Evolutionary conservation across 192 early-diverging fungal genomes (phyloP).

Genomic region (Coemansia asiatica): DNA sequence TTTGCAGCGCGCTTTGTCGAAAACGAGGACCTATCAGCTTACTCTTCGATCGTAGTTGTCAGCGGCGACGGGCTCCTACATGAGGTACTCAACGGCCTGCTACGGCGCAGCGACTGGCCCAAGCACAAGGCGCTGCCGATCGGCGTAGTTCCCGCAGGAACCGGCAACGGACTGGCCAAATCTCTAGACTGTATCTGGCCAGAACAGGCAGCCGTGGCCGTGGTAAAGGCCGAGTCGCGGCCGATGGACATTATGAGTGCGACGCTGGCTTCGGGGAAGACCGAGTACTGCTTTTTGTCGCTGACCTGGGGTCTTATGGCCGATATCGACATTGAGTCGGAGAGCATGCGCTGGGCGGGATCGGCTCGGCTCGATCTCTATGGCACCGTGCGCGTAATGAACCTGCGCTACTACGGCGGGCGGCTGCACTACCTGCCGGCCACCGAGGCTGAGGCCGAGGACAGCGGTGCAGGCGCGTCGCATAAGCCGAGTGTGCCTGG

Average conservation of each 20-base stretch:
- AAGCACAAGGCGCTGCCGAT: conserved; percentile 39
- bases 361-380: conserved; percentile 49
- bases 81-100: conserved; percentile 51
- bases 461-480: neutral
- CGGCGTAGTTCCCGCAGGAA: conserved; percentile 47
- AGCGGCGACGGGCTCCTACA: conserved; percentile 55
- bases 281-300: conserved; percentile 56
- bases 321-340: conserved; percentile 64
- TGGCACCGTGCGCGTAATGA: conserved; percentile 57
- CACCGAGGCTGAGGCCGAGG: conserved; percentile 3
- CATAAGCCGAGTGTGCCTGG: neutral
- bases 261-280: conserved; percentile 42
- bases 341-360: conserved; percentile 58
- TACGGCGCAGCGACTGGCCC: conserved; percentile 47
- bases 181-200: conserved; percentile 46
- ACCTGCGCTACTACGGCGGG: conserved; percentile 61
- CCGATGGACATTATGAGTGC: conserved; percentile 61
- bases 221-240: conserved; percentile 52
- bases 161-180: conserved; percentile 54
- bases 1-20: conserved; percentile 36
- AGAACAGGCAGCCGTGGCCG: conserved; percentile 55
- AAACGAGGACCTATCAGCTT: conserved; percentile 36
- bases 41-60: conserved; percentile 36
- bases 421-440: conserved; percentile 60
- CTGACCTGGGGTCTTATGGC: conserved; percentile 62